Base-by-base conservation (phyloP, 306 rosid species). In the Pterocarpus santalinus region DNA sequence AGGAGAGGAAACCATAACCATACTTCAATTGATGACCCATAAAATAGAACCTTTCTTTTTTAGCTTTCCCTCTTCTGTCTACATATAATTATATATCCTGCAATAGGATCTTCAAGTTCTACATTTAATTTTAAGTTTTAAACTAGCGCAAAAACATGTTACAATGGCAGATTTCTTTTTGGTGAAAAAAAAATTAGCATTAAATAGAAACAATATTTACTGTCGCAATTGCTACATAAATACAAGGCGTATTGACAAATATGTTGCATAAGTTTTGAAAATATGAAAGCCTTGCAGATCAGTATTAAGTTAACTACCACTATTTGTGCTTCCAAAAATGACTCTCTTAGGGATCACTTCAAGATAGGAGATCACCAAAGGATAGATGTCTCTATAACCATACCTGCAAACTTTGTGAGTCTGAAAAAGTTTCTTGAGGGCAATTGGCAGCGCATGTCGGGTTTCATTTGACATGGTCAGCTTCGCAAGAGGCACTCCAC, bases 321-420 rank as follows among this genome's bases (percentile, higher is more conserved):
- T 47, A 56, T 67, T 62, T 38, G 28, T 63, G 33, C 65, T 46
- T 65, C 80, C 57, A 56, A 62, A 79, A 58, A 60, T 44, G 11
- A 46, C 68, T 57, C n/a, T 5, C 14, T 32, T 58, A 22, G 41
- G 62, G 47, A 35, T 58, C 69, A 78, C 41, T 56, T 72, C 38
- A 34, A 56, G 11, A 70, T 13, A 14, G 55, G 63, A 77, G 56
- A 72, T 60, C 62, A 81, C 9, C 60, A 65, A 44, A 67, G 64
- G 14, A 67, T 35, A 64, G 62, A 35, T 52, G 43, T 38, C 8
- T 73, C 78, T 7, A 70, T 56, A 52, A 46, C 10, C 72, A 3
- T 87, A 95, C 98, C 95, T 95, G 97, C 99, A 95, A 85, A 95
- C 98, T 81, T 89, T 86, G 86, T 89, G 88, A 38, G 76, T 83